Evolutionary conservation across 768 basidiomycete species (phyloP).

Genomic region (Kwoniella botswanensis): DNA sequence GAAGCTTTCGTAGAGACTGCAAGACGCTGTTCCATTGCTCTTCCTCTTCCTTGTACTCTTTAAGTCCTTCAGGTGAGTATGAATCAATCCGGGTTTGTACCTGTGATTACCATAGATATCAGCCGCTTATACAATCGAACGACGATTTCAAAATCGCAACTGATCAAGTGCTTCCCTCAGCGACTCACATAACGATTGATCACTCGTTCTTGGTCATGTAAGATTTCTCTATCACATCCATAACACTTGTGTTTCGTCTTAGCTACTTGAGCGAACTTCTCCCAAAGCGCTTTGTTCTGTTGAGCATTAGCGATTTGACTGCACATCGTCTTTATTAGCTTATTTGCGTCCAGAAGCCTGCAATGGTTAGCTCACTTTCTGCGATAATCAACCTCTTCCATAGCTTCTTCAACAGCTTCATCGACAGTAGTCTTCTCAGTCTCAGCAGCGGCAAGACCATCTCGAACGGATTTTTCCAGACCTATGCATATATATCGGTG

Average conservation of each 20-base stretch:
- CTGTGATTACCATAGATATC: slow-evolving; percentile 58
- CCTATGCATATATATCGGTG: slow-evolving; percentile 55
- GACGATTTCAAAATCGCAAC: too few relatives aligned
- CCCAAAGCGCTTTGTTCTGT: slow-evolving; percentile 33
- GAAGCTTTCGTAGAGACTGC: slow-evolving; percentile 65
- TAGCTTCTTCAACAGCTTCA: slow-evolving; percentile 52
- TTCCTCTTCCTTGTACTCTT: slow-evolving; percentile 63
- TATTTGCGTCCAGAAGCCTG: background rate
- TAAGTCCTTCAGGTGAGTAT: slow-evolving; percentile 61
- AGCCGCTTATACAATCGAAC: background rate
- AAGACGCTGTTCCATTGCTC: slow-evolving; percentile 69
- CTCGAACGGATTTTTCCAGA: slow-evolving; percentile 65
- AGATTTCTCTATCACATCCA: slow-evolving; percentile 74
- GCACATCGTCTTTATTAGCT: background rate
- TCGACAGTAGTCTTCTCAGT: slow-evolving; percentile 45
- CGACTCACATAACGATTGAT: slow-evolving; percentile 74
- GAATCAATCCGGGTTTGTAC: slow-evolving; percentile 69
- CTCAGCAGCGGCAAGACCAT: slow-evolving; percentile 38
- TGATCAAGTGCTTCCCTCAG: background rate
- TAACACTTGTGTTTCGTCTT: slow-evolving; percentile 72
- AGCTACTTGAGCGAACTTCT: slow-evolving; percentile 33
- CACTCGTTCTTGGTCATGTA: slow-evolving; percentile 62
- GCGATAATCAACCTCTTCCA: slow-evolving; percentile 49
- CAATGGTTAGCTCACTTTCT: slow-evolving; percentile 28
- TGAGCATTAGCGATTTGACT: slow-evolving; percentile 34